phyloP scores from a whole-genome alignment of 2,329 filamentous ascomycete species.

The Fusarium graminum region DNA sequence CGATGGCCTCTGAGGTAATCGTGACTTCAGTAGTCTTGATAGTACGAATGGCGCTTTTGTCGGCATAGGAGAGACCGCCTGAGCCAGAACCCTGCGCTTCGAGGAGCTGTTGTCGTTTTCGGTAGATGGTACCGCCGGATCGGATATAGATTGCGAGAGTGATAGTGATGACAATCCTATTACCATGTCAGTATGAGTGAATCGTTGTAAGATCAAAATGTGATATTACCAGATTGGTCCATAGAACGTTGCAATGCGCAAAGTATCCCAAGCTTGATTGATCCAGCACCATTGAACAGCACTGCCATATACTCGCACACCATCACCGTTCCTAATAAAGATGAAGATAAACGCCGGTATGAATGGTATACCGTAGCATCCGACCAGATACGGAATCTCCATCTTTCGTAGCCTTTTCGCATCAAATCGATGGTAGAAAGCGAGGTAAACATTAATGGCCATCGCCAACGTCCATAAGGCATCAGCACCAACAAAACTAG shows the following conservation, averaged over 20 bases:
- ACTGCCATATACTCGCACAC: not conserved
- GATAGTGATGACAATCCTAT: conserved; percentile 4
- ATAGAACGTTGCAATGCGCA: conserved; percentile 17
- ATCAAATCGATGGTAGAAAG: conserved; percentile 13
- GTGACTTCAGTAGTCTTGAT: conserved; percentile 16
- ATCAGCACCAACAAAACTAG: conserved; percentile 14
- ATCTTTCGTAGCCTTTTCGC: conserved; percentile 4
- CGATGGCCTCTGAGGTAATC: conserved; percentile 1
- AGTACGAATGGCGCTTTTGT: conserved; percentile 6
- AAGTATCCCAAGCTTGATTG: not conserved
- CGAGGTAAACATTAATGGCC: conserved; percentile 23
- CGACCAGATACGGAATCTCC: not conserved
- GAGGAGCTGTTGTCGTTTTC: conserved; percentile 13
- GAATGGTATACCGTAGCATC: conserved; percentile 3
- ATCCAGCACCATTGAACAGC: conserved; percentile 26
- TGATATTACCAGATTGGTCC: conserved; percentile 3
- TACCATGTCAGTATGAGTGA: accelerated
- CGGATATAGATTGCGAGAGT: conserved; percentile 12
- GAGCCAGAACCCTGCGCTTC: not conserved
- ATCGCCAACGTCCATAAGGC: conserved; percentile 15
- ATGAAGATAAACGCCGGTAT: conserved; percentile 1
- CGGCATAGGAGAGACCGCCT: not conserved
- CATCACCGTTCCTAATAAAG: not conserved
- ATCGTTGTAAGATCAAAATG: accelerated
- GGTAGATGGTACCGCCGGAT: conserved; percentile 15